Percentiles rank a stretch among this genome's conserved stretches.
Conservation (phyloP, 306 rosid species). For the Ormosia semicastrata region DNA sequence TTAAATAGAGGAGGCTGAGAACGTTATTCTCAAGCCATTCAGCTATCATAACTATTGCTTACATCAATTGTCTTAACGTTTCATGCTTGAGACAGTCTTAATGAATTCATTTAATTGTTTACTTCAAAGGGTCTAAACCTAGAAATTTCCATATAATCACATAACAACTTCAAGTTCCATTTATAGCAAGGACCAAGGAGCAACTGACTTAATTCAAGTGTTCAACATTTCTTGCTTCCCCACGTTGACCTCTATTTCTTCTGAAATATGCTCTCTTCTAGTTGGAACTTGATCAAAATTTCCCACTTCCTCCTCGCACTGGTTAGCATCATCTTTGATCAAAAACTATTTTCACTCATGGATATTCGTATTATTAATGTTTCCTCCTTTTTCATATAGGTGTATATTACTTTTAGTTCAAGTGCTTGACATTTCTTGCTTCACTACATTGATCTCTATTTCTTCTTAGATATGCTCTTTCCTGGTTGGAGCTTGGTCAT, state of each 20-base stretch:
- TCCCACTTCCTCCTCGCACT: not conserved
- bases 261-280: slow-evolving; percentile 3
- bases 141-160: not conserved
- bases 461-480: not conserved
- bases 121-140: slow-evolving; percentile 7
- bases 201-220: not conserved
- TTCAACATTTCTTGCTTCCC: not conserved
- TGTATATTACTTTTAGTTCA: not conserved
- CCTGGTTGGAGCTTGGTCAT: not conserved
- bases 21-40: too few relatives aligned
- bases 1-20: too few relatives aligned
- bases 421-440: slow-evolving; percentile 13
- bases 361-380: not conserved
- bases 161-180: not conserved
- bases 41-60: too few relatives aligned
- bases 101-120: slow-evolving; percentile 1
- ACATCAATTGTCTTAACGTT: not conserved
- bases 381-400: not conserved
- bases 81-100: not conserved
- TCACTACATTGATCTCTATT: not conserved
- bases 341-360: not conserved
- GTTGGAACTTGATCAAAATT: not conserved
- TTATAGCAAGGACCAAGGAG: not conserved
- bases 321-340: slow-evolving; percentile 1
- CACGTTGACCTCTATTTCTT: not conserved